Evolutionary conservation across 139 green algal genomes (phyloP), one percentile per base, ranked within the genome.

Genomic region (Picochlorum costavermella): DNA sequence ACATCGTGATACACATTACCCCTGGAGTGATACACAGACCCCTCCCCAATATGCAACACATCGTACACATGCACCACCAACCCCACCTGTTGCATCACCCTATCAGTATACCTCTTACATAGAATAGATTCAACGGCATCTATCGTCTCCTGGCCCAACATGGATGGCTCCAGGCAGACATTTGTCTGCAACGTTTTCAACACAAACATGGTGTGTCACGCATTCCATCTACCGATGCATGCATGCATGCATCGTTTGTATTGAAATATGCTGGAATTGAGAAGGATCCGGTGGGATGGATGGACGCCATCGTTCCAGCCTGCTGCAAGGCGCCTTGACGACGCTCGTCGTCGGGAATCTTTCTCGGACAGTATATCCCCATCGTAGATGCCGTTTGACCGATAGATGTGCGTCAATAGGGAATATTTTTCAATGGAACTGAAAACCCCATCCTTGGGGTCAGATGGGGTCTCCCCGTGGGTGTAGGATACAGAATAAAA

Each of bases 21-120:
- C 36, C 97, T 90, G 45, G 74, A 84, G 9, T 86, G 86, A 64
- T 89, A 92, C 3, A 97, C 67, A 33, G 82, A 83, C 3, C 91
- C 91, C 10, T 88, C 90, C 14, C 73, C 57, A 9, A 97, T 77
- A 3, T 70, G 63, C 2, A 86, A 58, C 3, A 97, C 72, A 51
- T 97, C 90, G 55, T 96, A 96, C 3, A 98, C 65, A 1, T 87
- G 87, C 1, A 96, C 69, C 2, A 85, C 80, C 3, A 97, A 77
- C 0, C 91, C 90, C 3, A 94, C 40, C 16, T 87, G 75, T 0
- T 67, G 55, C 1, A 96, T 63, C 1, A 95, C 87, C 10, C 40
- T 43, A 70, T 95, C 86, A 0, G 91, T 23, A 65, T 88, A 91
- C 9, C 69, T 69, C 57, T 74, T 37, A 53, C 93, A 73, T 9